Evolutionary conservation across 345 rosid species (phyloP).

Genomic region (Eucalyptus marginata): DNA sequence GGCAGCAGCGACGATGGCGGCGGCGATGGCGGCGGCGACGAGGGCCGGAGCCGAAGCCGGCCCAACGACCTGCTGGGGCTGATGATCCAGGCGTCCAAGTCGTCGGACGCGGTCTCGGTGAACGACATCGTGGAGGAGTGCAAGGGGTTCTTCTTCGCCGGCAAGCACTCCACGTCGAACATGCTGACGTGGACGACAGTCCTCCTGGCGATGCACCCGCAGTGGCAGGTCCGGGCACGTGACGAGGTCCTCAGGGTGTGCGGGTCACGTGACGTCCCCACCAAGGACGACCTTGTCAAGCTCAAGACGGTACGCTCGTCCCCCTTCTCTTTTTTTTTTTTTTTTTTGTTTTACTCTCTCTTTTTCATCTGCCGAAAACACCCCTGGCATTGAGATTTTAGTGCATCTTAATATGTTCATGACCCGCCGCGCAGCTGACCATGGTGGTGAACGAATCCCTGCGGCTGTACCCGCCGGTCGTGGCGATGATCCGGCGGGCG

Average conservation of each 20-base stretch:
- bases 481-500: constrained; percentile 60
- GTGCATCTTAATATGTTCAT: not conserved
- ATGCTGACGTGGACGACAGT: constrained; percentile 81
- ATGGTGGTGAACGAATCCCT: constrained; percentile 60
- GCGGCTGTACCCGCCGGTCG: constrained; percentile 62
- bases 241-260: constrained; percentile 69
- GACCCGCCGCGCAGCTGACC: constrained; percentile 28
- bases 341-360: not conserved
- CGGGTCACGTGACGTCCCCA: constrained; percentile 69
- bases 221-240: constrained; percentile 84
- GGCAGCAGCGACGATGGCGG: not conserved
- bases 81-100: constrained; percentile 42
- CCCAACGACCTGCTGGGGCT: constrained; percentile 41
- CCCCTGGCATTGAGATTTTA: not conserved
- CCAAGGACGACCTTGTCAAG: constrained; percentile 60
- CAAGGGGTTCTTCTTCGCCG: constrained; percentile 89
- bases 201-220: constrained; percentile 70
- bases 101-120: not conserved
- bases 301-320: constrained; percentile 51
- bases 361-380: not conserved
- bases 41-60: not conserved
- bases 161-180: constrained; percentile 80
- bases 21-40: not conserved
- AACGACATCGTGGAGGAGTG: constrained; percentile 62
- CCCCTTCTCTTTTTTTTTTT: not conserved